phyloP scores from a whole-genome alignment of 2,329 filamentous ascomycete species.

The Arthrinium puccinioides region DNA sequence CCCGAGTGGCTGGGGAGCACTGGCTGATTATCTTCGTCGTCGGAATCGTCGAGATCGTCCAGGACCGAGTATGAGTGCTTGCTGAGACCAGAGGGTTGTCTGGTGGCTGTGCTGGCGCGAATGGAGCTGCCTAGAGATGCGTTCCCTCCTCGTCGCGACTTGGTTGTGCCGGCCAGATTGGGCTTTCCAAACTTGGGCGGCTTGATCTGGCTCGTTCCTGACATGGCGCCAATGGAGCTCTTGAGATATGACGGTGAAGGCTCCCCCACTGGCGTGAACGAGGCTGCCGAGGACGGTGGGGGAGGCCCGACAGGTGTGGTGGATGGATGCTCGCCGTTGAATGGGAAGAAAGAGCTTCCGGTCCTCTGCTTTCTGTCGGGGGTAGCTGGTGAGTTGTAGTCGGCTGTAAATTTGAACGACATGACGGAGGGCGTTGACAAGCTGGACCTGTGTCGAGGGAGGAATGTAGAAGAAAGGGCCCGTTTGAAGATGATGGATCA shows the following conservation, averaged over 20 bases:
- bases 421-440: slow-evolving; percentile 14
- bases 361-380: slow-evolving; percentile 33
- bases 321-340: slow-evolving; percentile 35
- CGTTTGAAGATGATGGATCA: too few relatives aligned
- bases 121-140: slow-evolving; percentile 42
- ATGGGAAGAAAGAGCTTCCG: slow-evolving; percentile 26
- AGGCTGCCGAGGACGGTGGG: slow-evolving; percentile 40
- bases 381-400: slow-evolving; percentile 41
- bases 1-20: slow-evolving; percentile 7
- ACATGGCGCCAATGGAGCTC: slow-evolving; percentile 42
- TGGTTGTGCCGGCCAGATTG: slow-evolving; percentile 17
- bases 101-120: slow-evolving; percentile 26
- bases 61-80: slow-evolving; percentile 28
- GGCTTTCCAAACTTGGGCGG: slow-evolving; percentile 30
- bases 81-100: slow-evolving; percentile 46
- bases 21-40: slow-evolving; percentile 26
- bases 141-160: slow-evolving; percentile 26
- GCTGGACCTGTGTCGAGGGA: too few relatives aligned
- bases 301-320: slow-evolving; percentile 47
- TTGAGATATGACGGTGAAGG: slow-evolving; percentile 48
- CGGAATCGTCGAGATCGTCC: slow-evolving; percentile 24
- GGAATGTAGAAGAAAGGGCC: too few relatives aligned
- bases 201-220: slow-evolving; percentile 25
- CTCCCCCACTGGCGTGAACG: slow-evolving; percentile 49
- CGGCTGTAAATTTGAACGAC: slow-evolving; percentile 30